Conservation (phyloP, 2,329 filamentous ascomycete species). For the Cladorrhinum sp. region DNA sequence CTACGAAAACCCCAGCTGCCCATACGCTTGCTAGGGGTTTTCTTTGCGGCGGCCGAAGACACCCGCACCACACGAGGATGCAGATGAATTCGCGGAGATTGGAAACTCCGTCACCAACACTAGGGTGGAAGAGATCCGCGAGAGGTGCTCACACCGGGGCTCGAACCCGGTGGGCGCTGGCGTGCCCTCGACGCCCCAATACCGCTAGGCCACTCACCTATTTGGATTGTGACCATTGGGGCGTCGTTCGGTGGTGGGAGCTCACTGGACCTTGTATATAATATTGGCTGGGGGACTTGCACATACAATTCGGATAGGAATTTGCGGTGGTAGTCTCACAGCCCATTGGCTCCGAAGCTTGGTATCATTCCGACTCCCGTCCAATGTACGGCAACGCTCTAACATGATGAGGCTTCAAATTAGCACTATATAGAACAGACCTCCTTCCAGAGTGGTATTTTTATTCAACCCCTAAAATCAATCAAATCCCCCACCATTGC, state of each 20-base stretch:
- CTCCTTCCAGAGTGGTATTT: too few relatives aligned
- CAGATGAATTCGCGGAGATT: too few relatives aligned
- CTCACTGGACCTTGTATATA: background rate
- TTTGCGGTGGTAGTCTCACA: too few relatives aligned
- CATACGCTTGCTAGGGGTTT: too few relatives aligned
- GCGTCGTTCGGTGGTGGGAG: background rate
- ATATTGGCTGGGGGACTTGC: background rate
- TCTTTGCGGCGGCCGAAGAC: too few relatives aligned
- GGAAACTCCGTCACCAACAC: background rate
- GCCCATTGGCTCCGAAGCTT: too few relatives aligned
- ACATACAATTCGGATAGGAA: too few relatives aligned
- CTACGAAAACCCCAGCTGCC: background rate
- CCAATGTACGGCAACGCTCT: too few relatives aligned
- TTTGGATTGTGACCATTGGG: background rate
- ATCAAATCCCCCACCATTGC: constrained; percentile 70
- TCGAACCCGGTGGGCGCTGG: background rate
- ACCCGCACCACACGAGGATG: too few relatives aligned
- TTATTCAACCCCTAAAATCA: constrained; percentile 22
- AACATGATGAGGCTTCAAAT: too few relatives aligned
- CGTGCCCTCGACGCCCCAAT: background rate
- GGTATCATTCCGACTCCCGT: too few relatives aligned
- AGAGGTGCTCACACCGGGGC: background rate
- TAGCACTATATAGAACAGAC: too few relatives aligned
- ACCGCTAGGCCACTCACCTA: background rate
- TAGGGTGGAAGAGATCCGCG: background rate